Percentiles rank a stretch among this genome's conserved stretches.
Conservation (phyloP, 2,329 filamentous ascomycete genomes). For the Fusarium hostae region DNA sequence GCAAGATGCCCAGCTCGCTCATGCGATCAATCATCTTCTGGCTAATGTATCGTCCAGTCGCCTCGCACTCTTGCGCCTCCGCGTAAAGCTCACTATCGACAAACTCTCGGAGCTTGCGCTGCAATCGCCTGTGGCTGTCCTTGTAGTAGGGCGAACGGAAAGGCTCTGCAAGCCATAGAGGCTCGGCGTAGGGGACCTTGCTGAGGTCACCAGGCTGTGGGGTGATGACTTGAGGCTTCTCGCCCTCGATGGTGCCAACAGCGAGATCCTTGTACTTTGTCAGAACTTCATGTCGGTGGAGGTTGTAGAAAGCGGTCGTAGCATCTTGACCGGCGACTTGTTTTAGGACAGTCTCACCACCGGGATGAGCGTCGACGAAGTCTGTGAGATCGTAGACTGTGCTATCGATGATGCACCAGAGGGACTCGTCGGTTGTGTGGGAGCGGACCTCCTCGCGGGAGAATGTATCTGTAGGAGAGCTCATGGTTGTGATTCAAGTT, state of each 20-base stretch:
- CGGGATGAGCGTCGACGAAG: slow-evolving; percentile 86
- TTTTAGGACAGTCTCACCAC: slow-evolving; percentile 80
- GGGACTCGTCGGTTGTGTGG: slow-evolving; percentile 78
- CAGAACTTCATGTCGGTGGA: slow-evolving; percentile 90
- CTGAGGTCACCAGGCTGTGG: slow-evolving; percentile 77
- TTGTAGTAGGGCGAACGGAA: slow-evolving; percentile 86
- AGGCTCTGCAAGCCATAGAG: slow-evolving; percentile 80
- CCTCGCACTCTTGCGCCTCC: slow-evolving; percentile 81
- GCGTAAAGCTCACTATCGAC: slow-evolving; percentile 76
- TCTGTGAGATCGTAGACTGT: slow-evolving; percentile 89
- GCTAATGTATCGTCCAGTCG: slow-evolving; percentile 76
- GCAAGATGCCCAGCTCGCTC: slow-evolving; percentile 77
- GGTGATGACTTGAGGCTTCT: slow-evolving; percentile 78
- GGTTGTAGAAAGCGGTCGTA: slow-evolving; percentile 87
- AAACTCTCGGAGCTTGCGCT: slow-evolving; percentile 77
- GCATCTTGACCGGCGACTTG: slow-evolving; percentile 87
- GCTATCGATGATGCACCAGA: slow-evolving; percentile 88
- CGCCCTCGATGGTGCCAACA: slow-evolving; percentile 79
- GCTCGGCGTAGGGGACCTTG: slow-evolving; percentile 84
- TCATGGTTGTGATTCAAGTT: slow-evolving; percentile 20
- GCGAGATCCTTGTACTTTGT: slow-evolving; percentile 79
- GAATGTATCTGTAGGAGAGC: slow-evolving; percentile 60
- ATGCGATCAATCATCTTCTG: slow-evolving; percentile 81
- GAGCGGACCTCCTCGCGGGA: slow-evolving; percentile 75
- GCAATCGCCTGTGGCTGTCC: slow-evolving; percentile 76